phyloP scores from a whole-genome alignment of 305 asterid genomes.

The Fraxinus velutina region DNA sequence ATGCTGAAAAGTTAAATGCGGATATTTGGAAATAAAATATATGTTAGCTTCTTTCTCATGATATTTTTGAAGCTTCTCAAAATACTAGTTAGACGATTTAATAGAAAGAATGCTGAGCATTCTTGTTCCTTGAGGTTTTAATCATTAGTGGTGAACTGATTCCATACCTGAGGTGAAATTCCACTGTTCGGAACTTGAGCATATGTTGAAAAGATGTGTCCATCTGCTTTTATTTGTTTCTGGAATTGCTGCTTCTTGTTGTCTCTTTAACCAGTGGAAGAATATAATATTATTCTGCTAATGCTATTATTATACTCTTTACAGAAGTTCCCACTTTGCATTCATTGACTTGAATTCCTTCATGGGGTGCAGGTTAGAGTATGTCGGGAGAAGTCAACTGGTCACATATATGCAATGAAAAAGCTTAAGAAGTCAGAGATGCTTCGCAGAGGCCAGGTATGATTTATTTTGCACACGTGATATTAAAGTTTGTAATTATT shows the following conservation, averaged over 20 bases:
- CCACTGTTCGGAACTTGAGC: background rate
- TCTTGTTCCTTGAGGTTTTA: background rate
- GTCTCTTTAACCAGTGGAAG: background rate
- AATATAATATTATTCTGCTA: background rate
- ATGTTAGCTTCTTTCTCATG: background rate
- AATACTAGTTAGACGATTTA: background rate
- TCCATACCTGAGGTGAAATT: background rate
- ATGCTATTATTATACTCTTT: background rate
- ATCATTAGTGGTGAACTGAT: background rate
- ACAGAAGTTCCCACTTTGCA: background rate
- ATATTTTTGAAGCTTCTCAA: background rate
- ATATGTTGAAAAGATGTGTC: background rate
- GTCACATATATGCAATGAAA: slow-evolving; percentile 90
- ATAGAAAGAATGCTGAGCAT: background rate
- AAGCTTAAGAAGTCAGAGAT: slow-evolving; percentile 92
- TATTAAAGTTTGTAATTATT: slow-evolving; percentile 14
- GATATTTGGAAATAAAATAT: background rate
- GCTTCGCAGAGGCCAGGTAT: slow-evolving; percentile 97
- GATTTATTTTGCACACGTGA: slow-evolving; percentile 13
- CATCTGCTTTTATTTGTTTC: background rate
- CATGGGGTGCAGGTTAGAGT: slow-evolving; percentile 59
- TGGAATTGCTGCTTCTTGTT: background rate
- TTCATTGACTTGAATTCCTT: background rate
- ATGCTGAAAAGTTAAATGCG: background rate
- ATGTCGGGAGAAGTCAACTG: slow-evolving; percentile 80